Evolutionary conservation across 2,329 filamentous ascomycete species (phyloP), one percentile per base, ranked within the genome.

Genomic region (Nannizziopsis barbatae): DNA sequence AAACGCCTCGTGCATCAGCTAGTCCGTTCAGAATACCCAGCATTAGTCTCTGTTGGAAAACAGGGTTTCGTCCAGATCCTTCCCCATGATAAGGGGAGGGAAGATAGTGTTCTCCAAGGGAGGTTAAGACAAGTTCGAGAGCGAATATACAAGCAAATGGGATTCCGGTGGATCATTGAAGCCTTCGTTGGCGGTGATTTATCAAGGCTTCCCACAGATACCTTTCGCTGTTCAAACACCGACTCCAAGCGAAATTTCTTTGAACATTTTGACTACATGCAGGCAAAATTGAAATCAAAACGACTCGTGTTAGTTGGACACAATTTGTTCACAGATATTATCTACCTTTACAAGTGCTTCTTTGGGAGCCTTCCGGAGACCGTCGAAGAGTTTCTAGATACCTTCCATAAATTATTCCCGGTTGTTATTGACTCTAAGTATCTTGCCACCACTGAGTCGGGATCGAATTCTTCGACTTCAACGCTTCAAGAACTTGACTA

Each of bases 1-100:
- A 78, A 80, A 59, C 71, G 78, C 31, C 68, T 85, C 5, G 72
- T 84, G 0, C 77, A 84, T 57, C 80, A 84, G 55, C 67, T 83
- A 10, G 71, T 85, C n/a, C 71, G 77, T 10, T 73, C 72, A 11
- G 80, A 84, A 54, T 85, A 67, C 48, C 67, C 68, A 1, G 55
- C 52, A 17, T 54, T 72, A 39, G 65, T 65, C 30, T 65, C 69
- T 2, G 58, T 66, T 10, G 59, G 63, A 10, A 63, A 61, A 47
- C 51, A 58, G 7, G 56, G 59, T 11, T 72, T 68, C 51, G 57
- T 73, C 3, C 67, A 69, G 45, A 62, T 74, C 32, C 58, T 67
- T 10, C 53, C 59, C 3, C 65, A 62, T 30, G 60, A 70, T 42
- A 56, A 63, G 39, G 50, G 61, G 18, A 58, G 65, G 11, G 68